A percentile compares a stretch with the other conserved stretches of the same genome.
phyloP scores from a whole-genome alignment of 306 rosid species.

The Erythrophleum fordii region DNA sequence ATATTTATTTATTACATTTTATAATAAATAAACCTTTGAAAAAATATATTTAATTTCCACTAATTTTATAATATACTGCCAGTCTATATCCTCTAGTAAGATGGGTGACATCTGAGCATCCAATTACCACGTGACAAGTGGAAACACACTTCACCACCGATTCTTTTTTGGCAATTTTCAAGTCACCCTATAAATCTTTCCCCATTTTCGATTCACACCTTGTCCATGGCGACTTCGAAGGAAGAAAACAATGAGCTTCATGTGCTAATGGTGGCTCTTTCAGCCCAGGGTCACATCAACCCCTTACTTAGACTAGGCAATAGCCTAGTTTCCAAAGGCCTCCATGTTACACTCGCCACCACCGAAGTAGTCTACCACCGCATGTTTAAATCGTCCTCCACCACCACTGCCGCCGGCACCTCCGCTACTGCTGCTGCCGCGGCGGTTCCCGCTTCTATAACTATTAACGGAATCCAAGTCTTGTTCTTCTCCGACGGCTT shows the following conservation, averaged over 20 bases:
- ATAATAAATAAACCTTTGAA: too few species aligned
- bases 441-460: slow-evolving; percentile 33
- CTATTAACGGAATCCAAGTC: slow-evolving; percentile 47
- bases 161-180: background rate
- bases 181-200: background rate
- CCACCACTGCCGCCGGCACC: slow-evolving; percentile 8
- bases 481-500: slow-evolving; percentile 52
- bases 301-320: slow-evolving; percentile 52
- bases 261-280: slow-evolving; percentile 52
- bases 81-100: too few species aligned
- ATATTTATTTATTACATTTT: too few species aligned
- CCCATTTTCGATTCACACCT: background rate
- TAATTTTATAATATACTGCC: too few species aligned
- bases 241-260: slow-evolving; percentile 37
- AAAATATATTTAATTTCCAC: too few species aligned
- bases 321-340: slow-evolving; percentile 44
- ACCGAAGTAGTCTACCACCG: slow-evolving; percentile 54
- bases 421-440: background rate
- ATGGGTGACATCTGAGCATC: too few species aligned
- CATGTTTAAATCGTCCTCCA: slow-evolving; percentile 26
- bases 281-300: slow-evolving; percentile 63
- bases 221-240: slow-evolving; percentile 21
- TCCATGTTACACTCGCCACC: slow-evolving; percentile 61
- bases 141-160: too few species aligned
- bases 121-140: too few species aligned